Conservation (phyloP, 352 stramenopile species). For the Globisporangium apiculatum region DNA sequence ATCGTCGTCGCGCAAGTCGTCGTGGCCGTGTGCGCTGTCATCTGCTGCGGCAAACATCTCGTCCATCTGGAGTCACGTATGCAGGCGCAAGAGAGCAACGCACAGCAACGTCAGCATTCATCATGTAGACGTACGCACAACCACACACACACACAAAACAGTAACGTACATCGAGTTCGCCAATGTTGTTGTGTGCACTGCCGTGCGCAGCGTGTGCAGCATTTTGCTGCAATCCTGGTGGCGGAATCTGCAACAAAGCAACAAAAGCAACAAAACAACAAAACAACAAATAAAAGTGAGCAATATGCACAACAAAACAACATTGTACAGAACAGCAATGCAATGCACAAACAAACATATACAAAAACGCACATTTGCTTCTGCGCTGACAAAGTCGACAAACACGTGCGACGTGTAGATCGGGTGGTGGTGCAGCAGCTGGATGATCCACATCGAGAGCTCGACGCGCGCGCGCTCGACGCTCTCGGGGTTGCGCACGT, state of each 20-base stretch:
- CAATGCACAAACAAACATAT: not conserved
- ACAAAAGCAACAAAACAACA: not conserved
- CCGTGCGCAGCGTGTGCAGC: constrained; percentile 12
- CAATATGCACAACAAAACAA: not conserved
- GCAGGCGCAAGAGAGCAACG: not conserved
- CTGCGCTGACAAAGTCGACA: constrained; percentile 70
- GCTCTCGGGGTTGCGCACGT: constrained; percentile 56
- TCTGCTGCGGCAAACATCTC: constrained; percentile 72
- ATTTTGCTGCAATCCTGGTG: constrained; percentile 39
- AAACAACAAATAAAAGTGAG: not conserved
- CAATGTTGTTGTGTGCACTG: constrained; percentile 45
- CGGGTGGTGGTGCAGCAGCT: constrained; percentile 70
- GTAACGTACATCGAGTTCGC: constrained; percentile 59
- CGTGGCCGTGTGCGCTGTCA: constrained; percentile 52
- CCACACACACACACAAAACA: too few species aligned
- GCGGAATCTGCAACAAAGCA: constrained; percentile 22
- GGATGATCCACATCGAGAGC: constrained; percentile 75
- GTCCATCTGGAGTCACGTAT: constrained; percentile 9
- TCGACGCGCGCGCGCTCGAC: constrained; percentile 69
- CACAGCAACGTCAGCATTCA: not conserved
- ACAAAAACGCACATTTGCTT: constrained; percentile 52
- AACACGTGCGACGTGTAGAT: constrained; percentile 81
- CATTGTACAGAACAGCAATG: not conserved
- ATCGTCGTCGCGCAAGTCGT: constrained; percentile 28
- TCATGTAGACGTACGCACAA: not conserved